A percentile compares a stretch with the other conserved stretches of the same genome.
Evolutionary conservation across 805 yeast genomes (phyloP).

Genomic region (Kuraishia floccosa): DNA sequence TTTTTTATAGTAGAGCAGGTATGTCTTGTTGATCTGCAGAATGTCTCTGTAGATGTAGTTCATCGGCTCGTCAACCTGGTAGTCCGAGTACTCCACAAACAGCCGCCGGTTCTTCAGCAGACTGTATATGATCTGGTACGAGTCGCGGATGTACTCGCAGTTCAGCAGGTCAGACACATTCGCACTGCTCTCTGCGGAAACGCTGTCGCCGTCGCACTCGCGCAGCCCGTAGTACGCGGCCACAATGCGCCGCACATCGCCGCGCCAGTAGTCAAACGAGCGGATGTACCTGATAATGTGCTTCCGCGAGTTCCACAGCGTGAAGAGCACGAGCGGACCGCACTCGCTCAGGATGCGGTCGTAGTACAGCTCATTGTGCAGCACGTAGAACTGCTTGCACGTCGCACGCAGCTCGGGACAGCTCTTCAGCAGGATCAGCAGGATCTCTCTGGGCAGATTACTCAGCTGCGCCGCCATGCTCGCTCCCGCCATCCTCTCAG

Average conservation of each 20-base stretch:
- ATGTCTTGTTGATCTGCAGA: constrained; percentile 38
- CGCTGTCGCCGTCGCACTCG: constrained; percentile 7
- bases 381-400: constrained; percentile 24
- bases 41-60: constrained; percentile 29
- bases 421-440: constrained; percentile 10
- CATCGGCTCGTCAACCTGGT: constrained; percentile 32
- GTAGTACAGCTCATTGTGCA: constrained; percentile 38
- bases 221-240: constrained; percentile 10
- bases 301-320: constrained; percentile 12
- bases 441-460: constrained; percentile 18
- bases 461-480: no score
- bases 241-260: constrained; percentile 12
- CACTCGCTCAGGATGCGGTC: constrained; percentile 20
- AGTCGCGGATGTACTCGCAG: constrained; percentile 29
- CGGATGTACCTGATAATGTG: constrained; percentile 16
- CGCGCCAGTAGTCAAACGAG: constrained; percentile 24
- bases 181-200: background rate
- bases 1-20: constrained; percentile 33
- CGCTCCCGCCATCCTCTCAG: no score
- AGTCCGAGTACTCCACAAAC: constrained; percentile 32
- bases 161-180: no score
- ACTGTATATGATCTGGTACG: constrained; percentile 44
- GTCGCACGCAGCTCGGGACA: constrained; percentile 19
- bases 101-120: constrained; percentile 39
- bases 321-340: constrained; percentile 11